Percentiles rank a stretch among this genome's conserved stretches.
phyloP scores from a whole-genome alignment of 345 rosid species.

The Bruguiera gymnorhiza region DNA sequence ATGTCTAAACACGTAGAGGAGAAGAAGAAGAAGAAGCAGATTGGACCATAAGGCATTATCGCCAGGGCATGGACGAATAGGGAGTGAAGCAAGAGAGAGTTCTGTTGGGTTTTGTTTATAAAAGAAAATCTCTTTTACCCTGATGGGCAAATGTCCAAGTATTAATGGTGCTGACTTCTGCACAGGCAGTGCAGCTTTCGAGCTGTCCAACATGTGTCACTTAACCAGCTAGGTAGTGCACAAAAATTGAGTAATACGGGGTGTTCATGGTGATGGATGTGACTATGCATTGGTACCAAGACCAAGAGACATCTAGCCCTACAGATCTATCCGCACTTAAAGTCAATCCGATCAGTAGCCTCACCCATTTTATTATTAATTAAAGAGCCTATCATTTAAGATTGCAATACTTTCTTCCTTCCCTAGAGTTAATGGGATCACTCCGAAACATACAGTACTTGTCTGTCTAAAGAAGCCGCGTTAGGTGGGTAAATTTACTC shows the following conservation, averaged over 20 bases:
- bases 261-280: slow-evolving; percentile 18
- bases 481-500: neutral
- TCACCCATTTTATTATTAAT: neutral
- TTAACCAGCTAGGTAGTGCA: slow-evolving; percentile 4
- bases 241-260: slow-evolving; percentile 13
- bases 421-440: neutral
- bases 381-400: neutral
- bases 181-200: slow-evolving; percentile 17
- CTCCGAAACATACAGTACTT: neutral
- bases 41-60: slow-evolving; percentile 23
- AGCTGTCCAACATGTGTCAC: slow-evolving; percentile 15
- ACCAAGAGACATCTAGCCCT: slow-evolving; percentile 18
- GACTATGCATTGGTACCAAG: slow-evolving; percentile 31
- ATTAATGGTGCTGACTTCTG: slow-evolving; percentile 25
- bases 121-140: neutral
- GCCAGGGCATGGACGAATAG: slow-evolving; percentile 33
- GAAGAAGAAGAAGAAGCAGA: slow-evolving; percentile 29
- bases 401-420: neutral
- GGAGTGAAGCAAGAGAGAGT: slow-evolving; percentile 15
- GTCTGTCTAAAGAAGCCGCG: neutral
- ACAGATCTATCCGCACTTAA: slow-evolving; percentile 18
- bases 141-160: neutral
- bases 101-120: neutral
- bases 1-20: slow-evolving; percentile 11
- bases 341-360: neutral